Percentiles rank a stretch among this genome's conserved stretches.
Evolutionary conservation across 768 basidiomycete species (phyloP).

Genomic region (Pleurotus tuoliensis): DNA sequence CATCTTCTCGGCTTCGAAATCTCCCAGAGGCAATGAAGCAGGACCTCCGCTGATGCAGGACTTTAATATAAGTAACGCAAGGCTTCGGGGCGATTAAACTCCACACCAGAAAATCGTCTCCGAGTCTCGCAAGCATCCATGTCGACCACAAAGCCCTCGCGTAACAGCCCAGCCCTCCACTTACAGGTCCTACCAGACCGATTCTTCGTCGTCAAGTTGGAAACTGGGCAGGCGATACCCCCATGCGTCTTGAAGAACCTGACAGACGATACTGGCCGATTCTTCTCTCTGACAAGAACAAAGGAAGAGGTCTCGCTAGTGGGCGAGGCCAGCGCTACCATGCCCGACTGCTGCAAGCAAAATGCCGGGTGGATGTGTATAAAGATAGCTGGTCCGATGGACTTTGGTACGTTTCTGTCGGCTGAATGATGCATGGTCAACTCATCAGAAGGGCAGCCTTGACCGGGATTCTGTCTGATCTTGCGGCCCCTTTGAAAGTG

Average conservation of each 20-base stretch:
- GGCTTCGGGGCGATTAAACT: background rate
- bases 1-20: constrained; percentile 4
- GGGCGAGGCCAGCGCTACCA: constrained; percentile 34
- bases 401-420: constrained; percentile 43
- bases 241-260: constrained; percentile 28
- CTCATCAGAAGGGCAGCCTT: constrained; percentile 33
- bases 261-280: constrained; percentile 20
- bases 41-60: constrained; percentile 7
- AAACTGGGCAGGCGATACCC: constrained; percentile 31
- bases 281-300: constrained; percentile 58
- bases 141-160: constrained; percentile 27
- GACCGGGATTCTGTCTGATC: constrained; percentile 52
- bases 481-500: constrained; percentile 49
- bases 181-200: constrained; percentile 39
- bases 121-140: background rate
- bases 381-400: constrained; percentile 64
- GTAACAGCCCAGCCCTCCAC: constrained; percentile 40
- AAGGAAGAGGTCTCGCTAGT: constrained; percentile 60
- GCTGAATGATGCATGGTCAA: background rate
- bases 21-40: constrained; percentile 2
- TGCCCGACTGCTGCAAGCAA: constrained; percentile 31
- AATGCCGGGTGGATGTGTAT: constrained; percentile 53
- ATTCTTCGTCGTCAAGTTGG: constrained; percentile 45
- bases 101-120: background rate
- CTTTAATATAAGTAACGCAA: background rate